Evolutionary conservation across 23 red algal genomes (phyloP).

Genomic region (Chondrus crispus): DNA sequence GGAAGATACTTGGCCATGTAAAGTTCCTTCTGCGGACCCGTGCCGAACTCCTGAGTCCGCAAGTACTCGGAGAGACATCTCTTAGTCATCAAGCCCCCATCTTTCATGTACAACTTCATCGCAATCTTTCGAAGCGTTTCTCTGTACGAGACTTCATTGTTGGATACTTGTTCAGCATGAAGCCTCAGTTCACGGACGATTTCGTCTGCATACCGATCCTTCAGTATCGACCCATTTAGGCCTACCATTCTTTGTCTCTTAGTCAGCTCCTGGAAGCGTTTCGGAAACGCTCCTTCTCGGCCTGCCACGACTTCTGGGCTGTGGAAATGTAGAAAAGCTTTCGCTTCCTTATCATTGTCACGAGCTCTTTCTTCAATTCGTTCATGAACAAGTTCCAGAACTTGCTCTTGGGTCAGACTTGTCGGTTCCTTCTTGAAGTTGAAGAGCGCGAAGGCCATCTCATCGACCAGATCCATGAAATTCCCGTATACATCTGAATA

Average conservation of each 20-base stretch:
- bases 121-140: constrained; percentile 59
- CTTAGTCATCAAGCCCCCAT: constrained; percentile 59
- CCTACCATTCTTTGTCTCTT: constrained; percentile 30
- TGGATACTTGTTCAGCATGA: constrained; percentile 14
- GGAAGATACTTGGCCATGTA: constrained; percentile 41
- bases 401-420: constrained; percentile 14
- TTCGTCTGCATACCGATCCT: constrained; percentile 25
- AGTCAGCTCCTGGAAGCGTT: constrained; percentile 28
- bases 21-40: constrained; percentile 54
- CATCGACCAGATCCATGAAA: constrained; percentile 41
- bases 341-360: constrained; percentile 34
- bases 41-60: constrained; percentile 53
- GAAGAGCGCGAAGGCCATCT: constrained; percentile 38
- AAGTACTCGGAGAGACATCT: constrained; percentile 54
- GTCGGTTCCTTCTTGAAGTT: constrained; percentile 61
- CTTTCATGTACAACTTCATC: constrained; percentile 41
- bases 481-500: constrained; percentile 62
- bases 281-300: not conserved
- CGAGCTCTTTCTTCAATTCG: constrained; percentile 33
- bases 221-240: constrained; percentile 44
- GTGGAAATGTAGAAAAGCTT: constrained; percentile 32
- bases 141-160: constrained; percentile 37
- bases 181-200: constrained; percentile 21
- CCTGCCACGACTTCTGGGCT: not conserved
- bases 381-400: not conserved